Percentiles rank a stretch among this genome's conserved stretches.
Conservation (phyloP, 2,329 filamentous ascomycete genomes). For the Alternaria consortialis region DNA sequence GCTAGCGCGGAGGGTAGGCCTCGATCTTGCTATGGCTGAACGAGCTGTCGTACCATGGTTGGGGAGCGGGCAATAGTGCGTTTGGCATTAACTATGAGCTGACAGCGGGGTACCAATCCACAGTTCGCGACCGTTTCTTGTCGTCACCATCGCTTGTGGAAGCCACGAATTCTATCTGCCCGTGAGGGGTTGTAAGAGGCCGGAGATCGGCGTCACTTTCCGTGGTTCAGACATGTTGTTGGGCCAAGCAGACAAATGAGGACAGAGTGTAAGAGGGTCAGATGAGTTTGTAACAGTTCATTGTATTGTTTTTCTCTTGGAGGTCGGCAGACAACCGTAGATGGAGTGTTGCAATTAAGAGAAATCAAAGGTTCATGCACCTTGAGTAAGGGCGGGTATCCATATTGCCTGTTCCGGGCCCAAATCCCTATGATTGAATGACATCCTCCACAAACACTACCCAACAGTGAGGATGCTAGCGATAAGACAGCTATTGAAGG, state of each 20-base stretch:
- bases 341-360: constrained; percentile 14
- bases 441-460: constrained; percentile 12
- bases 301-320: constrained; percentile 5
- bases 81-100: constrained; percentile 14
- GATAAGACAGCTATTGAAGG: neutral
- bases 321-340: neutral
- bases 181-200: neutral
- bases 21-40: constrained; percentile 1
- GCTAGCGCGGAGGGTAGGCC: neutral
- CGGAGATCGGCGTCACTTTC: neutral
- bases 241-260: neutral
- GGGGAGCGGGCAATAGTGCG: constrained; percentile 6
- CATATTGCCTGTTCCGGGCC: constrained; percentile 37
- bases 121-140: constrained; percentile 15
- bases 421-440: constrained; percentile 22
- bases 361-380: constrained; percentile 32
- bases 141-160: constrained; percentile 15
- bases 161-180: neutral
- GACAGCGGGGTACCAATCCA: constrained; percentile 19
- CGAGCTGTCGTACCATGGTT: constrained; percentile 13
- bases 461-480: constrained; percentile 10
- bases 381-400: constrained; percentile 45
- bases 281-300: neutral
- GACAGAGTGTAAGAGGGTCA: neutral
- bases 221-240: neutral